Evolutionary conservation across 2,329 filamentous ascomycete genomes (phyloP).

Genomic region (Coniella vitis): DNA sequence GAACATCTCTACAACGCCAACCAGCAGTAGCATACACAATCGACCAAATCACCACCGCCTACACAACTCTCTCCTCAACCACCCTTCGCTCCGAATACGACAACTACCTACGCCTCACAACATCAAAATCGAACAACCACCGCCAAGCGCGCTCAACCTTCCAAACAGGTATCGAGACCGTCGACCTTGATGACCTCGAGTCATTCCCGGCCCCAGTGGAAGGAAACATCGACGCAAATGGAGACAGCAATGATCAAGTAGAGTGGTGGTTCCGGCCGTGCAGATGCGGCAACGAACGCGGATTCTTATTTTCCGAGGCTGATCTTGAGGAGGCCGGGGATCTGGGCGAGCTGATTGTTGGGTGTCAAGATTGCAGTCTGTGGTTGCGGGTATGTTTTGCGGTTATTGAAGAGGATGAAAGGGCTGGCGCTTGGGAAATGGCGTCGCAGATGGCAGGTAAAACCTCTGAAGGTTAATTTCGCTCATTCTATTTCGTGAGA

Average conservation of each 20-base stretch:
- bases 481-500: no score
- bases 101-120: conserved; percentile 31
- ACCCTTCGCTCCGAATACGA: conserved; percentile 48
- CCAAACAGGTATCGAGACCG: conserved; percentile 53
- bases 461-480: no score
- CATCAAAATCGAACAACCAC: conserved; percentile 21
- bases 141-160: conserved; percentile 27
- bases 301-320: conserved; percentile 51
- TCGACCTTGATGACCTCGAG: conserved; percentile 59
- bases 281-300: conserved; percentile 56
- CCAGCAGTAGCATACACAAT: conserved; percentile 45
- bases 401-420: conserved; percentile 36
- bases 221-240: no score
- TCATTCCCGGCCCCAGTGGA: conserved; percentile 45
- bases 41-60: conserved; percentile 58
- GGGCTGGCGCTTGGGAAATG: conserved; percentile 3
- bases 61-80: conserved; percentile 46
- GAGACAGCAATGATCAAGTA: conserved; percentile 19
- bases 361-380: conserved; percentile 59
- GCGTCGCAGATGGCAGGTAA: background rate
- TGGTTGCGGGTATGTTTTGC: conserved; percentile 61
- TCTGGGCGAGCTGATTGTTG: conserved; percentile 55
- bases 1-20: conserved; percentile 27
- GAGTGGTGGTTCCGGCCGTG: conserved; percentile 55
- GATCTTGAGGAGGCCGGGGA: conserved; percentile 54